phyloP scores from a whole-genome alignment of 169 alveolate genomes.

The Besnoitia besnoiti region DNA sequence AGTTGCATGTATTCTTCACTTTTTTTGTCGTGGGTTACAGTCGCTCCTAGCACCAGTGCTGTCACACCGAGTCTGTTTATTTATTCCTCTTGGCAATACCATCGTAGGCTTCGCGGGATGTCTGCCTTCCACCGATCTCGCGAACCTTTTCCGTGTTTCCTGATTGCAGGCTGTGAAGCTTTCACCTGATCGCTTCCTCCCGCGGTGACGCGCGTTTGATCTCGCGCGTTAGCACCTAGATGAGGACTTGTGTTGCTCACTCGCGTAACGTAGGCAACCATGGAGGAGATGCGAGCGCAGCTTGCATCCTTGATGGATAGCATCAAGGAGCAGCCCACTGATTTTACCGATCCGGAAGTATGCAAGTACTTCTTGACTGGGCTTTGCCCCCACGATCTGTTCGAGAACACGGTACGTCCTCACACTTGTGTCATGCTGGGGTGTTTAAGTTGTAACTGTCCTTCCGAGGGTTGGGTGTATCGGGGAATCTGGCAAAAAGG shows the following conservation, averaged over 20 bases:
- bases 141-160: too few relatives aligned
- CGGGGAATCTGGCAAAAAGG: too few relatives aligned
- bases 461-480: too few relatives aligned
- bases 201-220: neutral
- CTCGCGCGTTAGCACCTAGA: neutral
- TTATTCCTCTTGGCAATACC: too few relatives aligned
- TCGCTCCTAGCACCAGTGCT: too few relatives aligned
- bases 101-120: too few relatives aligned
- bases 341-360: conserved; percentile 80
- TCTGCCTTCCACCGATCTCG: too few relatives aligned
- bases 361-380: conserved; percentile 84
- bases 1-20: too few relatives aligned
- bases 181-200: neutral
- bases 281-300: conserved; percentile 45
- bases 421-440: neutral
- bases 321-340: conserved; percentile 63
- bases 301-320: conserved; percentile 49
- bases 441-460: too few relatives aligned
- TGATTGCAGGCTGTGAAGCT: too few relatives aligned
- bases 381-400: conserved; percentile 85
- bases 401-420: conserved; percentile 81
- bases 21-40: too few relatives aligned
- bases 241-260: neutral
- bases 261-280: neutral
- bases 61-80: too few relatives aligned